These are phyloP conservation scores for Tulasnella sp. DNA, from an alignment of 768 basidiomycete species.

Conservation along the genomic window DNA sequence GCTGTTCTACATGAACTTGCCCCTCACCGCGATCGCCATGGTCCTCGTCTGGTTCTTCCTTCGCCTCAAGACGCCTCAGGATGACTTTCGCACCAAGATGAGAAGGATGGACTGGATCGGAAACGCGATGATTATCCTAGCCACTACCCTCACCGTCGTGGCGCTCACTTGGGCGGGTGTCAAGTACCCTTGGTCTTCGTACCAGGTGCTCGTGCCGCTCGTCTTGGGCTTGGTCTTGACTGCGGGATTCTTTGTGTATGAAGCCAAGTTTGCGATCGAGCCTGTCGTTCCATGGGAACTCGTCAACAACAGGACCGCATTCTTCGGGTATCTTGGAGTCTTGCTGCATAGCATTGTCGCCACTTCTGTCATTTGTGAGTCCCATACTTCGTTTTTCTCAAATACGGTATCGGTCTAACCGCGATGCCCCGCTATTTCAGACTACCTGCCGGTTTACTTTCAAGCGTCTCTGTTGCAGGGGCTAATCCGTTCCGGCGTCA, in stretches of 20 bases:
- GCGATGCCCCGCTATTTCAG: background rate
- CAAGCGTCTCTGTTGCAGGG: constrained; percentile 16
- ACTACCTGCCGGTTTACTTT: constrained; percentile 19
- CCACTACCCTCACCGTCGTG: constrained; percentile 28
- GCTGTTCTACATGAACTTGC: constrained; percentile 27
- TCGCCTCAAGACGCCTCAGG: constrained; percentile 7
- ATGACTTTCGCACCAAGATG: background rate
- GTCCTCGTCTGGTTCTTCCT: constrained; percentile 12
- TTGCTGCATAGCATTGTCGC: background rate
- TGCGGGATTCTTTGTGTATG: constrained; percentile 30
- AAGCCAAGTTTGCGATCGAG: constrained; percentile 22
- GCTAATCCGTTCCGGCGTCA: constrained; percentile 10
- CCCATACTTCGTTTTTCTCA: background rate
- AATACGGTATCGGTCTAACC: background rate
- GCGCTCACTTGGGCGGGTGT: constrained; percentile 40
- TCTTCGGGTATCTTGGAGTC: constrained; percentile 23
- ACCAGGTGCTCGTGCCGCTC: constrained; percentile 33
- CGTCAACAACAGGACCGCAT: constrained; percentile 28
- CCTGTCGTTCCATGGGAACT: constrained; percentile 22
- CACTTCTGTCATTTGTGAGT: background rate
- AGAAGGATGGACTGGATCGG: constrained; percentile 21
- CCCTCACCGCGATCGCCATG: constrained; percentile 3
- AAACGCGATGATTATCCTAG: constrained; percentile 30
- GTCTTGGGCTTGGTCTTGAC: constrained; percentile 32
- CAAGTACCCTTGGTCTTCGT: constrained; percentile 32